Base-by-base conservation (phyloP, 805 yeast genomes). In the Pichia ethanolica region DNA sequence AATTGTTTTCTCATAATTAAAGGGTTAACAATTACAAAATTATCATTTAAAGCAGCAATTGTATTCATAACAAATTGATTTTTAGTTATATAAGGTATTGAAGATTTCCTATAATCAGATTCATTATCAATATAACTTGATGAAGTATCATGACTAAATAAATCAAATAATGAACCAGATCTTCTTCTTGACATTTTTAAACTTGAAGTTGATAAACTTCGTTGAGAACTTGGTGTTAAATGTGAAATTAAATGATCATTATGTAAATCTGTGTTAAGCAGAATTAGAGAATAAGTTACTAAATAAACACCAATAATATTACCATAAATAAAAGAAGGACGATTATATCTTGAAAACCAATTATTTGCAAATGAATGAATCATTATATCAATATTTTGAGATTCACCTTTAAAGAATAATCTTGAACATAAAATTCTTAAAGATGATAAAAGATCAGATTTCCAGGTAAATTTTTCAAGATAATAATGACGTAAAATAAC, bases 381-480 rank as follows among this genome's bases (percentile, higher is more conserved):
- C 33, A 88, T 75, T 44, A 86, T 74, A 64, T 87, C 93, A 46
- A 88, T 80, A 58, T 83, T 85, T 58, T 85, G 90, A 3, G 93
- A 81, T 66, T 89, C 96, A 7, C 91, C 96, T 59, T 80, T 79
- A 58, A 89, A 73, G 65, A 83, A 84, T n/a, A 88, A 61, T 55
- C 73, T 77, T 37, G 75, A 73, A 56, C 95, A 87, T 34, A 88
- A 68, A 42, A 65, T 64, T 34, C 89, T 69, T 14, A 89, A 71
- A 1, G 89, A 71, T 3, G 65, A 63, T 39, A 86, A 67, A 42
- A 88, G 66, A 49, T 78, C 76, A n/a, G 70, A 58, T 44, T 74
- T 72, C 63, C 74, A 67, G 44, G 66, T 55, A 60, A 76, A 77
- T 35, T 70, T 57, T 48, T 70, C 67, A 79, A 77, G 72, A 57